A percentile compares a stretch with the other conserved stretches of the same genome.
phyloP scores from a whole-genome alignment of 805 yeast species.

The Candida maris region DNA sequence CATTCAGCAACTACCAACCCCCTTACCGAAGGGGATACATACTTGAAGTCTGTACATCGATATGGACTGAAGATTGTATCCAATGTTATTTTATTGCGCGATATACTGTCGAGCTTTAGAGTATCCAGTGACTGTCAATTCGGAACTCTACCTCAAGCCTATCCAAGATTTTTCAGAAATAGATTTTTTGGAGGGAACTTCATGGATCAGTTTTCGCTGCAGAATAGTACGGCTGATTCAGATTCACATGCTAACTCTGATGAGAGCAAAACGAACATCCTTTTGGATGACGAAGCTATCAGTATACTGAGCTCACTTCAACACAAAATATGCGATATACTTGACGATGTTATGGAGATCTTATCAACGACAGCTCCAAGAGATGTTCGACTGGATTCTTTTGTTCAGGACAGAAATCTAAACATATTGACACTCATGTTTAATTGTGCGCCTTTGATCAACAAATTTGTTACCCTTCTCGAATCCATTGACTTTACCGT shows the following conservation, averaged over 20 bases:
- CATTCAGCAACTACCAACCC: constrained; percentile 1
- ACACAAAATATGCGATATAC: constrained; percentile 35
- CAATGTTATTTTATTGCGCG: constrained; percentile 15
- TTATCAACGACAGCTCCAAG: constrained; percentile 38
- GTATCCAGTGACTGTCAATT: constrained; percentile 14
- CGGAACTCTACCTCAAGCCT: constrained; percentile 52
- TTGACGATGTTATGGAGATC: constrained; percentile 40
- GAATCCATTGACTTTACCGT: constrained; percentile 63
- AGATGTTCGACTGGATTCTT: constrained; percentile 18
- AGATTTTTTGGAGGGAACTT: constrained; percentile 78
- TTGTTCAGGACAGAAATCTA: constrained; percentile 43
- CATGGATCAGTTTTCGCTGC: constrained; percentile 59
- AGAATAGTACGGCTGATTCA: constrained; percentile 22
- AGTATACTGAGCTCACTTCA: constrained; percentile 35
- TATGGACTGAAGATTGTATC: constrained; percentile 21
- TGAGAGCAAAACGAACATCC: constrained; percentile 31
- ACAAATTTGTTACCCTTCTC: constrained; percentile 47
- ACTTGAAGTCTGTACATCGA: constrained; percentile 21
- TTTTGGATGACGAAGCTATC: constrained; percentile 49
- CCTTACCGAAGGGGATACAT: constrained; percentile 12
- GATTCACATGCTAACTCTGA: constrained; percentile 29
- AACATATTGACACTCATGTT: constrained; percentile 51
- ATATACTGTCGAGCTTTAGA: constrained; percentile 15
- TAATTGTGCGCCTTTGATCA: constrained; percentile 46
- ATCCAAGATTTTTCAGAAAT: constrained; percentile 64